Base-by-base conservation (phyloP, 2,329 filamentous ascomycete species). In the Fusarium ramigenum region DNA sequence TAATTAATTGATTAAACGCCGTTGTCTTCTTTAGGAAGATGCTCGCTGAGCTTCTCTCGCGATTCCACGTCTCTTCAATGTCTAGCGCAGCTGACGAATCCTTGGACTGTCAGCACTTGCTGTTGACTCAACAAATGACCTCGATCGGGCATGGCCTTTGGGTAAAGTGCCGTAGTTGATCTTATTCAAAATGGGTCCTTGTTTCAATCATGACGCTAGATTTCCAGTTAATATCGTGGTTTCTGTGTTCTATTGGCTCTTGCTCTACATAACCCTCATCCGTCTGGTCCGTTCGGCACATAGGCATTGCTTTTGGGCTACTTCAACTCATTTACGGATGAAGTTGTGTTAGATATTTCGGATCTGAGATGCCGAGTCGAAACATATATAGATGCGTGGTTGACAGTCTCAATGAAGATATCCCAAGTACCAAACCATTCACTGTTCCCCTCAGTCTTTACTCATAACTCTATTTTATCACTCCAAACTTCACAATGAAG, bases 101-200 rank as follows among this genome's bases (percentile, higher is more conserved):
- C 18, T 44, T 11, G 2, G 12, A 19, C 21, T 32, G 28, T 25
- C 8, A 19, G 39, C 28, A 44, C 0, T 32, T 43, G 25, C 21
- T 37, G 56, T 59, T 59, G 56, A 59, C 56, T 59, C 42, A 58
- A 58, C 54, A 58, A 28, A 58, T 49, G 7, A 8, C 12, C 42
- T 37, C 19, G 6, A 50, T 59, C 18, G 9, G 42, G 42, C 3
- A 36, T 30, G 23, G 19, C 15, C 2, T 28, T 8, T 11, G 7
- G 16, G 7, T 15, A 5, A n/a, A 11, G 7, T 19, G 11, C 40
- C 11, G 16, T 25, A 15, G 25, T 16, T 57, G 16, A 57, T 12
- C 5, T 32, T 23, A 32, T n/a, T 19, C 9, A 6, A 19, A 7
- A 19, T 43, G 21, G 18, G 15, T 23, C 28, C 5, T 18, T 19